Base-by-base conservation (phyloP, 2,329 filamentous ascomycete genomes). In the Lasiodiplodia hormozganensis region DNA sequence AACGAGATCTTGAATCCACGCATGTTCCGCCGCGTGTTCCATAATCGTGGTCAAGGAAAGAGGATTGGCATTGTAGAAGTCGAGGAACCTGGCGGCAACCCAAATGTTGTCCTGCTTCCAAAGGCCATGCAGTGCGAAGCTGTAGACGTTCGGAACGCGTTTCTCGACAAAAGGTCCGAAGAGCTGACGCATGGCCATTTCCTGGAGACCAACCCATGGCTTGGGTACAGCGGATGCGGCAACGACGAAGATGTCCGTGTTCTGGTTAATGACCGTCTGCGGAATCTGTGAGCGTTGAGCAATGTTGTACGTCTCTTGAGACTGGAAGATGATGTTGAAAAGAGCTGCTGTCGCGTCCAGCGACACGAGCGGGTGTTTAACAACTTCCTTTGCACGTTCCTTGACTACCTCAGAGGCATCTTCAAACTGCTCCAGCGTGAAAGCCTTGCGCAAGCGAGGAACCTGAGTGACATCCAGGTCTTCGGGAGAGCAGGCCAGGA, bases 41-140 rank as follows among this genome's bases (percentile, higher is more conserved):
- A 93, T 89, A 43, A 95, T 91, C 18, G 88, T 81, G 3, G 87
- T 86, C 47, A 94, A 85, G 62, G 90, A 86, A 68, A 89, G 87
- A 2, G 89, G 90, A 73, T 92, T 88, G 69, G 86, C 83, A 51
- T 90, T 90, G 77, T 96, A 93, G 10, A 88, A 87, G 69, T 94
- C 90, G 52, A 95, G 89, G 40, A 99, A 88, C 69, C 92, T 89
- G 71, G 90, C 88, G 11, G 90, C 90, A 18, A 98, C 92, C 91
- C 94, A 98, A 23, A 90, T 87, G 72, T 90, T 92, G 76, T 98
- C 93, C 76, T 96, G 94, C 73, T 91, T 90, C 94, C 95, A 98
- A 6, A 97, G 83, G 69, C 93, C 94, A 76, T 97, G 91, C 68
- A 99, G 87, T 16, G 97, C 95, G 71, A 97, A 96, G 72, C 94